phyloP scores from a whole-genome alignment of 2,329 filamentous ascomycete species.

The Fusarium succisae region DNA sequence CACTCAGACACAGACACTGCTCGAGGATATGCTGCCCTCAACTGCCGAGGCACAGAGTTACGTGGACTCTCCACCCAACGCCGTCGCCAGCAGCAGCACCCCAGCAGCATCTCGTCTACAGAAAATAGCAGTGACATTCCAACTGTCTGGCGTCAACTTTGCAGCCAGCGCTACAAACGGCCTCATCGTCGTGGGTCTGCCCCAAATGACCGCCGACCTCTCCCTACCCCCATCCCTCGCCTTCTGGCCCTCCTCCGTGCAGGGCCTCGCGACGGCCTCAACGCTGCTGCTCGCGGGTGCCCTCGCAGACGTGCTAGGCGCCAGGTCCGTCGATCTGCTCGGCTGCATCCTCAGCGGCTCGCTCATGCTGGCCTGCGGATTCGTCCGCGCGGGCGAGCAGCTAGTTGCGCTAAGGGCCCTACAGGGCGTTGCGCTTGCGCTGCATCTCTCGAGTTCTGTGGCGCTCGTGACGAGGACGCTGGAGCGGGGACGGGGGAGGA shows the following conservation, averaged over 20 bases:
- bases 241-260: conserved; percentile 53
- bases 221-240: conserved; percentile 46
- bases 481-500: conserved; percentile 47
- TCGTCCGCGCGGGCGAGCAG: conserved; percentile 44
- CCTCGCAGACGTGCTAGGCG: conserved; percentile 51
- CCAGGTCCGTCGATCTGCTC: conserved; percentile 45
- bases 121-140: conserved; percentile 34
- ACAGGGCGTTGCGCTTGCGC: conserved; percentile 50
- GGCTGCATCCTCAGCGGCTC: conserved; percentile 46
- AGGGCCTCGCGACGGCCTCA: conserved; percentile 48
- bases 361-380: conserved; percentile 47
- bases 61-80: neutral
- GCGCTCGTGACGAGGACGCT: conserved; percentile 48
- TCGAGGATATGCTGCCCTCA: neutral
- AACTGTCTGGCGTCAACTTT: conserved; percentile 41
- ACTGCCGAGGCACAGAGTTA: neutral
- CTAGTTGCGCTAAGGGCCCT: conserved; percentile 52
- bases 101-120: conserved; percentile 17
- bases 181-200: conserved; percentile 52
- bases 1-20: conserved; percentile 1
- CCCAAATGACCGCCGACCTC: conserved; percentile 52
- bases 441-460: conserved; percentile 50
- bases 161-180: conserved; percentile 38
- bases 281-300: conserved; percentile 52
- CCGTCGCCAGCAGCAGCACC: neutral